These are phyloP conservation scores for Dendrobium officinale DNA, from an alignment of 106 monocot species.

Conservation along the genomic window DNA sequence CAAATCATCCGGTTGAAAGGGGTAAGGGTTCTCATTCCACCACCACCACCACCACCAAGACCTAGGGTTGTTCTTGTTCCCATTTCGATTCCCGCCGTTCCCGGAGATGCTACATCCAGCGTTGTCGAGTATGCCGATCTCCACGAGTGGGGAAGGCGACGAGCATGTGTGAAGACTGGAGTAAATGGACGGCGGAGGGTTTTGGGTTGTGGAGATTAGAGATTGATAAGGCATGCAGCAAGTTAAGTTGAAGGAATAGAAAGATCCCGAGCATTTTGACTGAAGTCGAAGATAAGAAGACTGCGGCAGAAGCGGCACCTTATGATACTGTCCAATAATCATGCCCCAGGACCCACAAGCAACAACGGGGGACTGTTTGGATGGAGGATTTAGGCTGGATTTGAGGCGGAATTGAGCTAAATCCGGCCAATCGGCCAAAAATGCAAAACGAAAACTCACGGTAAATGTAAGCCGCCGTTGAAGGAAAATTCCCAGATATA, in stretches of 20 bases:
- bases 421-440: too few species aligned
- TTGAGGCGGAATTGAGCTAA: too few species aligned
- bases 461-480: too few species aligned
- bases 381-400: too few species aligned
- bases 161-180: background rate
- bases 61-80: background rate
- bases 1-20: background rate
- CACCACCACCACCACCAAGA: constrained; percentile 13
- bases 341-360: background rate
- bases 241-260: background rate
- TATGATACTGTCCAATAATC: background rate
- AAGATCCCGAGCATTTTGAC: background rate
- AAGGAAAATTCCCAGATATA: too few species aligned
- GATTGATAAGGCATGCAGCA: background rate
- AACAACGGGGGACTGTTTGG: background rate
- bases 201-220: background rate
- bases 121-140: background rate
- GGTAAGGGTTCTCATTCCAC: constrained; percentile 1
- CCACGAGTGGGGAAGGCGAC: background rate
- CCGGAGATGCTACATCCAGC: background rate
- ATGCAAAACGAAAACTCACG: too few species aligned
- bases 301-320: background rate
- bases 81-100: background rate
- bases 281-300: background rate
- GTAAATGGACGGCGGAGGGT: background rate